These are phyloP conservation scores for Alternaria triticina DNA, from an alignment of 2,329 filamentous ascomycete genomes.

Conservation along the genomic window DNA sequence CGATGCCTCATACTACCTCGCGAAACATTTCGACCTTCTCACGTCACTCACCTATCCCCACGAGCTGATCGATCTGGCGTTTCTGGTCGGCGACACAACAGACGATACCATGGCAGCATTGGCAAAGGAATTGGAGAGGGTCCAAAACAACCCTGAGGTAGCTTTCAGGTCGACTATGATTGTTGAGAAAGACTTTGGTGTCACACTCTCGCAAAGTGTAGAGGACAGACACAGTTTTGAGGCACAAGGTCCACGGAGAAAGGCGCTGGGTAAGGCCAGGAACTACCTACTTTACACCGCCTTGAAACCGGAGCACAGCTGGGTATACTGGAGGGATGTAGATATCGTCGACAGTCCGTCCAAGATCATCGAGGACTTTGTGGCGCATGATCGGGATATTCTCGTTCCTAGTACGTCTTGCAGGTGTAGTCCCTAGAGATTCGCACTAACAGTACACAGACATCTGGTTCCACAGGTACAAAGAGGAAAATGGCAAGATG, in stretches of 20 bases:
- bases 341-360: slow-evolving; percentile 91
- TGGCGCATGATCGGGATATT: slow-evolving; percentile 90
- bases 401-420: slow-evolving; percentile 84
- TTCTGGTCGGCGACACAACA: slow-evolving; percentile 88
- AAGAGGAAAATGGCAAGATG: slow-evolving; percentile 65
- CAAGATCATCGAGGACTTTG: slow-evolving; percentile 91
- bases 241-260: slow-evolving; percentile 87
- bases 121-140: slow-evolving; percentile 81
- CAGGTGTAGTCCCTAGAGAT: neutral
- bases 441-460: slow-evolving; percentile 61
- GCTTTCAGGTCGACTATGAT: slow-evolving; percentile 86
- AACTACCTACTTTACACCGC: slow-evolving; percentile 89
- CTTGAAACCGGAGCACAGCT: slow-evolving; percentile 91
- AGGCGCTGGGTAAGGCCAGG: slow-evolving; percentile 85
- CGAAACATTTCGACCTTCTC: slow-evolving; percentile 92
- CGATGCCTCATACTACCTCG: slow-evolving; percentile 81
- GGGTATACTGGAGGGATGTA: slow-evolving; percentile 98
- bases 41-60: slow-evolving; percentile 92
- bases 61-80: slow-evolving; percentile 90
- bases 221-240: slow-evolving; percentile 83
- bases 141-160: slow-evolving; percentile 79
- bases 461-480: slow-evolving; percentile 95
- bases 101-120: slow-evolving; percentile 93
- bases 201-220: slow-evolving; percentile 76
- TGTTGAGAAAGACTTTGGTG: slow-evolving; percentile 89